Evolutionary conservation across 768 basidiomycete species (phyloP), one percentile per base, ranked within the genome.

Genomic region (Glaciozyma martinii): DNA sequence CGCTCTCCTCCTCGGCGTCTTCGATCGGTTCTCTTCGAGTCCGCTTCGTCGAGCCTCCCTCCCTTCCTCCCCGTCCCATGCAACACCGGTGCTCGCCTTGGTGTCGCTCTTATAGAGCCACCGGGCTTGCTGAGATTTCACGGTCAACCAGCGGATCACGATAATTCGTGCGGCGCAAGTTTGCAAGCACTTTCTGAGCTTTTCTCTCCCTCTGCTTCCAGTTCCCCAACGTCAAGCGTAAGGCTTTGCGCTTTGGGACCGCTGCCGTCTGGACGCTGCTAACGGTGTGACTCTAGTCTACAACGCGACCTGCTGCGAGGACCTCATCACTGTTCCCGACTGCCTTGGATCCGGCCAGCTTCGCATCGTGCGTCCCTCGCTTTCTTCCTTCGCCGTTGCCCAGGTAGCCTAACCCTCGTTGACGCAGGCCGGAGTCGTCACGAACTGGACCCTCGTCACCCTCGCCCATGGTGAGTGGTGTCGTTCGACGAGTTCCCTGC

Each of bases 301-400:
- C 66, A 73, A 73, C 63, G 71, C 72, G 13, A 89, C 87, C 5
- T 84, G 86, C 10, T 86, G 86, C n/a, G 87, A 89, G 75, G 88
- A 89, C 74, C 81, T 89, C 55, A 84, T 89, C 76, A 81, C 86
- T 60, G 82, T 82, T 70, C 79, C 80, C 55, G 86, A 81, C 75
- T 76, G 74, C 63, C 64, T 68, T 55, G 58, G 44, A 0, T 73
- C 75, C 61, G 78, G 77, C 59, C 67, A 68, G 56, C 78, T 80
- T 71, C 80, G 81, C 64, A 78, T 82, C 65, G 79, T 15, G 82
- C 81, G n/a, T 81, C 82, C 47, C 81, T 82, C n/a, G 80, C 80
- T 43, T 82, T 82, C 78, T 82, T 80, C 46, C 15, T 30, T 43
- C n/a, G 19, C 3, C 46, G n/a, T 46, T 29, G 21, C 30, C 2